Conservation (phyloP, 768 basidiomycete species). For the Infundibulicybe gibba region DNA sequence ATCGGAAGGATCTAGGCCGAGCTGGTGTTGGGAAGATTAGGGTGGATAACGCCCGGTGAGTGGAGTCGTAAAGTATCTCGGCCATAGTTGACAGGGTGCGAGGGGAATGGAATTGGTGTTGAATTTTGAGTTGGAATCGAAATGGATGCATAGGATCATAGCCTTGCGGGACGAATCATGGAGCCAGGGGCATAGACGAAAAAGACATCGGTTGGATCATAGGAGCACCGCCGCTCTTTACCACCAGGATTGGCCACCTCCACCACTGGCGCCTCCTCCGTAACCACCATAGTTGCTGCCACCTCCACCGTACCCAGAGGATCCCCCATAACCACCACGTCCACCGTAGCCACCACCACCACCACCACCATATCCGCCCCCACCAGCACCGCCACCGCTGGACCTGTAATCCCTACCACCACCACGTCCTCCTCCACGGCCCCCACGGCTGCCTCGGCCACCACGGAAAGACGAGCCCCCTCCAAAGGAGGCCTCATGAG, state of each 20-base stretch:
- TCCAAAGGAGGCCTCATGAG: constrained; percentile 77
- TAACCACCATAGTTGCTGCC: constrained; percentile 21
- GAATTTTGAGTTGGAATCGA: too few species aligned
- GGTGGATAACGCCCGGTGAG: too few species aligned
- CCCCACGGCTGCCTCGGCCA: constrained; percentile 49
- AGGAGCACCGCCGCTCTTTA: constrained; percentile 27
- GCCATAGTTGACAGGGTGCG: too few species aligned
- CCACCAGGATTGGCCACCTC: constrained; percentile 36
- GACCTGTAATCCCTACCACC: constrained; percentile 46
- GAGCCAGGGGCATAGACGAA: too few species aligned
- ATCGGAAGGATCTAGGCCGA: constrained; percentile 26
- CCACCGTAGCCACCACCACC: constrained; percentile 22
- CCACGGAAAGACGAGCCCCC: constrained; percentile 25
- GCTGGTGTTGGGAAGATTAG: constrained; percentile 15
- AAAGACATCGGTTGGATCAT: too few species aligned
- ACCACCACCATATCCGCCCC: constrained; percentile 19
- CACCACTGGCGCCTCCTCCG: constrained; percentile 26
- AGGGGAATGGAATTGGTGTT: constrained; percentile 1
- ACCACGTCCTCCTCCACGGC: constrained; percentile 44
- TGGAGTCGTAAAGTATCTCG: background rate
- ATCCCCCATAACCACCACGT: constrained; percentile 24
- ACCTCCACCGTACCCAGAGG: constrained; percentile 18
- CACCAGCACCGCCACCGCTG: constrained; percentile 28
- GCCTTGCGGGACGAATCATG: too few species aligned
- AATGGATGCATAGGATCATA: background rate